A percentile compares a stretch with the other conserved stretches of the same genome.
phyloP scores from a whole-genome alignment of 345 rosid genomes.

The Gossypium mustelinum region DNA sequence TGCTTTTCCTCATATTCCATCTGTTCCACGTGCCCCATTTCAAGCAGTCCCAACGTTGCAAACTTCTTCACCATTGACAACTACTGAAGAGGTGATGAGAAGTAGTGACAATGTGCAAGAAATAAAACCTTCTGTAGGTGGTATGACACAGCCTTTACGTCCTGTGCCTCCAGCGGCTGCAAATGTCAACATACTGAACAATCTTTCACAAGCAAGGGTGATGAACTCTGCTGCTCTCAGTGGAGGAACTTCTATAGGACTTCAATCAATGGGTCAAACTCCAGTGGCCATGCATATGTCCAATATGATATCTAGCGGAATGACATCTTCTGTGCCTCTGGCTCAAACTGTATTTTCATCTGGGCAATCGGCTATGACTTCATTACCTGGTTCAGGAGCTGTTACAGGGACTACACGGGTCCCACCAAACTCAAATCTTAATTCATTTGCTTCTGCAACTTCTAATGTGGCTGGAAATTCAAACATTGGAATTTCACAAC shows the following conservation, averaged over 20 bases:
- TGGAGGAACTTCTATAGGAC: slow-evolving; percentile 79
- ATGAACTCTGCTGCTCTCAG: slow-evolving; percentile 84
- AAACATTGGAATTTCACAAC: slow-evolving; percentile 71
- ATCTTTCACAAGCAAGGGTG: slow-evolving; percentile 83
- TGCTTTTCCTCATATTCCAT: slow-evolving; percentile 60
- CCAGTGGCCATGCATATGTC: slow-evolving; percentile 95
- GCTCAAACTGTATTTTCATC: slow-evolving; percentile 71
- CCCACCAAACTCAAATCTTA: slow-evolving; percentile 52
- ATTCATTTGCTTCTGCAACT: slow-evolving; percentile 53
- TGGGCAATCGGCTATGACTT: slow-evolving; percentile 59
- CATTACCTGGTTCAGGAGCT: slow-evolving; percentile 67
- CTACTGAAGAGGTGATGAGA: slow-evolving; percentile 70
- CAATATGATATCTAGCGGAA: slow-evolving; percentile 92
- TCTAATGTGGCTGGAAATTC: slow-evolving; percentile 61
- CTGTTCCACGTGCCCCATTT: slow-evolving; percentile 68
- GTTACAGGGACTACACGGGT: slow-evolving; percentile 58
- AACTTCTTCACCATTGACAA: slow-evolving; percentile 73
- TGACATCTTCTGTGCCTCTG: slow-evolving; percentile 74
- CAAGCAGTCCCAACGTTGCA: slow-evolving; percentile 71
- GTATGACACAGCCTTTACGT: slow-evolving; percentile 60
- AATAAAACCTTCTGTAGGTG: slow-evolving; percentile 72
- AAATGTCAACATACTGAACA: slow-evolving; percentile 83
- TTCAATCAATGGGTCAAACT: slow-evolving; percentile 66
- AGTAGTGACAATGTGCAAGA: slow-evolving; percentile 58
- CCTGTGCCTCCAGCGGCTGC: slow-evolving; percentile 61